phyloP scores from a whole-genome alignment of 768 basidiomycete species.

The Melanogaster broomeanus region DNA sequence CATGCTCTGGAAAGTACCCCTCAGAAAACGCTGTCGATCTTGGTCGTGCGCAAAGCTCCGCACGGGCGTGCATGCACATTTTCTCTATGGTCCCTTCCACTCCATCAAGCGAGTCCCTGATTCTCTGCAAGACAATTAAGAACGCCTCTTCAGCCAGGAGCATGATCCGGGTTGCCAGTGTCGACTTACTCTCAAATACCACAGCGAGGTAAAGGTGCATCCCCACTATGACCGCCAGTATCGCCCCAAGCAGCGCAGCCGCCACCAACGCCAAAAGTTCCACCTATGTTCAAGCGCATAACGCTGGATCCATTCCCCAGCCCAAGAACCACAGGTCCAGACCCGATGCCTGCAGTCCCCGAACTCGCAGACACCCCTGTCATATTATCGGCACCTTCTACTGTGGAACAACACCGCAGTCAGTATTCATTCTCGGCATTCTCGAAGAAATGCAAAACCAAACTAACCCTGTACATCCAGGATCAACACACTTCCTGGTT shows the following conservation, averaged over 20 bases:
- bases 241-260: constrained; percentile 62
- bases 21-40: neutral
- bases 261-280: constrained; percentile 61
- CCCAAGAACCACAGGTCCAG: constrained; percentile 7
- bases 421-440: constrained; percentile 3
- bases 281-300: constrained; percentile 63
- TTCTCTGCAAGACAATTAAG: constrained; percentile 1
- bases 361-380: constrained; percentile 2
- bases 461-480: constrained; percentile 15
- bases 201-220: constrained; percentile 66
- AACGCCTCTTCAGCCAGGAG: constrained; percentile 5
- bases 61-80: neutral
- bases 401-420: constrained; percentile 5
- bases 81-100: neutral
- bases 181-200: constrained; percentile 65
- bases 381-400: neutral
- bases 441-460: neutral
- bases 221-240: constrained; percentile 64
- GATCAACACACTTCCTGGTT: constrained; percentile 9
- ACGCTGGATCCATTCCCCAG: neutral
- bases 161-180: neutral
- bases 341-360: neutral
- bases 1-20: neutral
- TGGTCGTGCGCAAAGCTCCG: neutral
- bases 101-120: neutral